phyloP scores from a whole-genome alignment of 140 eudicot genomes.

The Cichorium intybus region DNA sequence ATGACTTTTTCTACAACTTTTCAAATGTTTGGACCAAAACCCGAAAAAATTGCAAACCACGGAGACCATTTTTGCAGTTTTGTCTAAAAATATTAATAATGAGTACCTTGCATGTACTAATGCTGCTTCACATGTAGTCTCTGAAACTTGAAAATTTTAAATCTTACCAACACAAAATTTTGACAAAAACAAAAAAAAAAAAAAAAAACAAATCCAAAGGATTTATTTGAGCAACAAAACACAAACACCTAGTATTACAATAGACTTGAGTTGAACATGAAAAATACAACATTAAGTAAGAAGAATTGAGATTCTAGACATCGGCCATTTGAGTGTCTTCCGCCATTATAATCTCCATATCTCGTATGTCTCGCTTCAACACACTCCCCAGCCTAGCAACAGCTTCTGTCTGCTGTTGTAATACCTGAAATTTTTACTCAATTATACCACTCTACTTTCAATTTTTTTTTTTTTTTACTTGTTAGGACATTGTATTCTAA shows the following conservation, averaged over 20 bases:
- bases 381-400: slow-evolving; percentile 80
- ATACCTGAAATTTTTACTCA: slow-evolving; percentile 44
- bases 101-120: background rate
- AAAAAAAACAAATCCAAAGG: slow-evolving; percentile 2
- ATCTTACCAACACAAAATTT: slow-evolving; percentile 9
- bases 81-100: too few relatives aligned
- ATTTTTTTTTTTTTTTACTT: too few relatives aligned
- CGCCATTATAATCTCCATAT: slow-evolving; percentile 94
- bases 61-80: too few relatives aligned
- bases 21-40: too few relatives aligned
- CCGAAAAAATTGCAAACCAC: too few relatives aligned
- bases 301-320: slow-evolving; percentile 15
- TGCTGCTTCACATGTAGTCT: background rate
- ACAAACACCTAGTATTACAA: slow-evolving; percentile 3
- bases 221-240: slow-evolving; percentile 12
- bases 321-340: slow-evolving; percentile 75
- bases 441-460: background rate
- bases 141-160: slow-evolving; percentile 5
- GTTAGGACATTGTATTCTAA: too few relatives aligned
- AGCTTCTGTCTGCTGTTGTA: slow-evolving; percentile 94
- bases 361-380: slow-evolving; percentile 81
- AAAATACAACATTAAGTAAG: slow-evolving; percentile 14
- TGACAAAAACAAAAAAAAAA: too few relatives aligned
- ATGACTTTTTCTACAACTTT: too few relatives aligned
- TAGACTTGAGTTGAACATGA: slow-evolving; percentile 11